Percentiles rank a stretch among this genome's conserved stretches.
phyloP scores from a whole-genome alignment of 2,329 filamentous ascomycete genomes.

The Claviceps spartinae region DNA sequence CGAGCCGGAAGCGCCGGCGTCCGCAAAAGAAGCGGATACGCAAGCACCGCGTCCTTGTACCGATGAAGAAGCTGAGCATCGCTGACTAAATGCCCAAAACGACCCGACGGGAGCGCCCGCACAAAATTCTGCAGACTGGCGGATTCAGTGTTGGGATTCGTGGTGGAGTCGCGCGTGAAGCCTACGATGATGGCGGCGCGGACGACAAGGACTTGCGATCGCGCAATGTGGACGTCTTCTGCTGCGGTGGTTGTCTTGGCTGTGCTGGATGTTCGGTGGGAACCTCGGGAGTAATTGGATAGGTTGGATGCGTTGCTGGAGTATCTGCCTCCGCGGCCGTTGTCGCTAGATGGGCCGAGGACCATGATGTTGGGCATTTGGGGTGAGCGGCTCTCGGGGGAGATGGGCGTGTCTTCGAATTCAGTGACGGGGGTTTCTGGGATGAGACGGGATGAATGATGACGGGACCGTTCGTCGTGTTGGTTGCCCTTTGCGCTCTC shows the following conservation, averaged over 20 bases:
- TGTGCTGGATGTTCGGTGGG: conserved; percentile 52
- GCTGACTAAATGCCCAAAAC: conserved; percentile 61
- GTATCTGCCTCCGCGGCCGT: conserved; percentile 56
- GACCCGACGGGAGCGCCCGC: conserved; percentile 58
- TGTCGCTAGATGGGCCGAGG: conserved; percentile 53
- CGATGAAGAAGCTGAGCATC: conserved; percentile 60
- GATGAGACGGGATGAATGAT: conserved; percentile 27
- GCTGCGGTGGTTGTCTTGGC: conserved; percentile 53
- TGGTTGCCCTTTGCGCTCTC: conserved; percentile 35
- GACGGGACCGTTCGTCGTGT: conserved; percentile 35
- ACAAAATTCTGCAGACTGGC: conserved; percentile 60
- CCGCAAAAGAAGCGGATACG: conserved; percentile 46
- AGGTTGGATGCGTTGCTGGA: conserved; percentile 68
- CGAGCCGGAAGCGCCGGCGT: conserved; percentile 30
- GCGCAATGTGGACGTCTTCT: conserved; percentile 65
- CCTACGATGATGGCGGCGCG: conserved; percentile 79
- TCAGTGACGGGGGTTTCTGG: conserved; percentile 92
- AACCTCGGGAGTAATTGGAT: conserved; percentile 65
- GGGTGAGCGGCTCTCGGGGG: conserved; percentile 61
- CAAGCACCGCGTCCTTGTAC: conserved; percentile 68
- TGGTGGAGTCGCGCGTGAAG: conserved; percentile 48
- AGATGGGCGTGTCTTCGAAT: conserved; percentile 81
- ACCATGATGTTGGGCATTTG: conserved; percentile 80
- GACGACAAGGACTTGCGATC: conserved; percentile 66
- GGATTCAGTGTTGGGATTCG: conserved; percentile 30